These are phyloP conservation scores for Zizania latifolia DNA, from an alignment of 176 grass and related monocot genomes.

Conservation along the genomic window DNA sequence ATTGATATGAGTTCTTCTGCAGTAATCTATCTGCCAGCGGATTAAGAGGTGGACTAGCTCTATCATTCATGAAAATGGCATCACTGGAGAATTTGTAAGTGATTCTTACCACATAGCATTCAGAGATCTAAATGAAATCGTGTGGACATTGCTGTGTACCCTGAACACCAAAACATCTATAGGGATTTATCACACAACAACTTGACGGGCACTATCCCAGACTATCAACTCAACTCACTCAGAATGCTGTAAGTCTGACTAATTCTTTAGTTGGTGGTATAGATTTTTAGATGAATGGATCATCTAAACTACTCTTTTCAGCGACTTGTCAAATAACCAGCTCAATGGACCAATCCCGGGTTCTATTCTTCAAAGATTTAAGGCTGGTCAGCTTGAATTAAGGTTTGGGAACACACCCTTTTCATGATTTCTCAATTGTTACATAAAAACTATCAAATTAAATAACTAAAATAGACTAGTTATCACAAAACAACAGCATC, in stretches of 20 bases:
- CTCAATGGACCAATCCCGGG: constrained; percentile 21
- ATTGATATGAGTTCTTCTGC: background rate
- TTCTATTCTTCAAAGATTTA: constrained; percentile 9
- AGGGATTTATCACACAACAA: constrained; percentile 49
- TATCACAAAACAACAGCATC: background rate
- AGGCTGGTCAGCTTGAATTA: constrained; percentile 18
- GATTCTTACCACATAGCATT: background rate
- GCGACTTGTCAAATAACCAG: constrained; percentile 37
- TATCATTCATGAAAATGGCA: background rate
- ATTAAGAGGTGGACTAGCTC: background rate
- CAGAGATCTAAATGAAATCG: background rate
- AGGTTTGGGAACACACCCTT: constrained; percentile 20
- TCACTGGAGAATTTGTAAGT: constrained; percentile 13
- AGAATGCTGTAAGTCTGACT: constrained; percentile 24
- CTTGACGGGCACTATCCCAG: constrained; percentile 32
- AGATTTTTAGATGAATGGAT: background rate
- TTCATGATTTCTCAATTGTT: background rate
- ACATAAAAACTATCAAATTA: too few species aligned
- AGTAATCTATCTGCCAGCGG: background rate
- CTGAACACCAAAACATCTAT: background rate
- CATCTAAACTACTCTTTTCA: constrained; percentile 13
- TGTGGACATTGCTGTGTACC: background rate
- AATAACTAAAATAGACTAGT: background rate
- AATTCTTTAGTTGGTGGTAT: background rate
- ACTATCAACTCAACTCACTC: constrained; percentile 13